Conservation (phyloP, 2,329 filamentous ascomycete species). For the Lachnellula arida region DNA sequence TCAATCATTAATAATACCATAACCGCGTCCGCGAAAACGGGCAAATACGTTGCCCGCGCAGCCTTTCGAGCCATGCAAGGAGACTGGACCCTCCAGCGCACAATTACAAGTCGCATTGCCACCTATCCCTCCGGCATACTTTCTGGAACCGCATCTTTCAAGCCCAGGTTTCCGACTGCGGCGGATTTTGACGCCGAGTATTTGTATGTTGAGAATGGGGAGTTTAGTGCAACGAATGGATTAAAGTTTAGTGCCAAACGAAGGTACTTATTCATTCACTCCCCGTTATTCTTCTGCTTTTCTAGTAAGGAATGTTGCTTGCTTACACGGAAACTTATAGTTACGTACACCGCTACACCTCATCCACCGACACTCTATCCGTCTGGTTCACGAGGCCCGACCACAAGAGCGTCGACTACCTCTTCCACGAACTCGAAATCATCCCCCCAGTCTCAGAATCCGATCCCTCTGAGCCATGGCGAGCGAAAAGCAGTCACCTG, state of each 20-base stretch:
- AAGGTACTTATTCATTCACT: conserved; percentile 11
- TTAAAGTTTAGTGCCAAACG: conserved; percentile 27
- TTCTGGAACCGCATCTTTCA: conserved; percentile 59
- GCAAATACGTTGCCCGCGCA: conserved; percentile 56
- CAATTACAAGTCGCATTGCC: conserved; percentile 48
- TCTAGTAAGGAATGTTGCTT: background rate
- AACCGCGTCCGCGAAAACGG: conserved; percentile 21
- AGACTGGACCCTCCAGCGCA: conserved; percentile 59
- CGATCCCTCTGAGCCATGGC: conserved; percentile 41
- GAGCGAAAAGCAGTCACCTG: conserved; percentile 62
- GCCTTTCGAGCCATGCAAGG: conserved; percentile 69
- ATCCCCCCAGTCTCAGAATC: conserved; percentile 29
- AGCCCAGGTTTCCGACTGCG: conserved; percentile 54
- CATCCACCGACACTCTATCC: conserved; percentile 53
- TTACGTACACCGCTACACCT: conserved; percentile 70
- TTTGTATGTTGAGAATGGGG: conserved; percentile 64
- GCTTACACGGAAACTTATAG: conserved; percentile 36
- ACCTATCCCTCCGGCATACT: conserved; percentile 62
- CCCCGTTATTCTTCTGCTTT: background rate
- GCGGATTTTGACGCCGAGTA: conserved; percentile 47
- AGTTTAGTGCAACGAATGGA: conserved; percentile 50
- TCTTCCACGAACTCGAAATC: conserved; percentile 73
- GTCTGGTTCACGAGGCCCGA: conserved; percentile 71
- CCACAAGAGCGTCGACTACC: conserved; percentile 58
- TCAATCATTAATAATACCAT: conserved; percentile 16